Percentiles rank a stretch among this genome's conserved stretches.
Conservation (phyloP, 116 monocot genomes). For the Dioscorea cayenensis region DNA sequence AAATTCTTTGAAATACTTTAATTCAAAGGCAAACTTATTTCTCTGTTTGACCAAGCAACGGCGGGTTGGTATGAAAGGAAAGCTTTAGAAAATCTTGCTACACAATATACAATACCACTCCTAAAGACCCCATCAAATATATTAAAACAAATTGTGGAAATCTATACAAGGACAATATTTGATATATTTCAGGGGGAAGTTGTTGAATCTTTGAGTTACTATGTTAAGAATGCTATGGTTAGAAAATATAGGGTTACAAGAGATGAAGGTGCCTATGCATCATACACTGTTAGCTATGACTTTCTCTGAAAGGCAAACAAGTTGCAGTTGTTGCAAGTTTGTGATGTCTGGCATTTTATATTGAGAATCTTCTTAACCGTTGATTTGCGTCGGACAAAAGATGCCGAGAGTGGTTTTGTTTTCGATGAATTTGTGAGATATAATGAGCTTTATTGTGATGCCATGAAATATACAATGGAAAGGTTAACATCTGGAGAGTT, state of each 20-base stretch:
- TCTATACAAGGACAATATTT: constrained; percentile 75
- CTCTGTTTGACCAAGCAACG: constrained; percentile 55
- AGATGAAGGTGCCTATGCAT: constrained; percentile 41
- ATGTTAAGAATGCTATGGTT: constrained; percentile 48
- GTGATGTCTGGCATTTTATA: constrained; percentile 78
- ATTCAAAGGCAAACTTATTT: constrained; percentile 39
- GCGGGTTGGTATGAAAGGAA: constrained; percentile 52
- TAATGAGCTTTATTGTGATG: constrained; percentile 70
- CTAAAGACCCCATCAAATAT: constrained; percentile 62
- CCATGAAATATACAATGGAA: constrained; percentile 66
- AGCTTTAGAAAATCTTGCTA: constrained; percentile 52
- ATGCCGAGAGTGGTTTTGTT: constrained; percentile 56
- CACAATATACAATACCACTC: constrained; percentile 50
- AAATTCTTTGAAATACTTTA: constrained; percentile 59
- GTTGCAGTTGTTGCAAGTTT: constrained; percentile 79
- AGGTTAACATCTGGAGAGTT: constrained; percentile 57
- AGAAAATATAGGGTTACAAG: constrained; percentile 48
- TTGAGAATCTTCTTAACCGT: constrained; percentile 57
- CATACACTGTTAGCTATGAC: constrained; percentile 37
- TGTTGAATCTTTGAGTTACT: constrained; percentile 59
- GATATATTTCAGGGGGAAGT: constrained; percentile 81
- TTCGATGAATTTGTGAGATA: constrained; percentile 62
- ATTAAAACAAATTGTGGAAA: constrained; percentile 62
- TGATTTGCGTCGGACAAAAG: constrained; percentile 77
- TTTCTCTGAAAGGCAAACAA: constrained; percentile 47